Conservation (phyloP, 2,329 filamentous ascomycete genomes). For the Rosellinia necatrix region DNA sequence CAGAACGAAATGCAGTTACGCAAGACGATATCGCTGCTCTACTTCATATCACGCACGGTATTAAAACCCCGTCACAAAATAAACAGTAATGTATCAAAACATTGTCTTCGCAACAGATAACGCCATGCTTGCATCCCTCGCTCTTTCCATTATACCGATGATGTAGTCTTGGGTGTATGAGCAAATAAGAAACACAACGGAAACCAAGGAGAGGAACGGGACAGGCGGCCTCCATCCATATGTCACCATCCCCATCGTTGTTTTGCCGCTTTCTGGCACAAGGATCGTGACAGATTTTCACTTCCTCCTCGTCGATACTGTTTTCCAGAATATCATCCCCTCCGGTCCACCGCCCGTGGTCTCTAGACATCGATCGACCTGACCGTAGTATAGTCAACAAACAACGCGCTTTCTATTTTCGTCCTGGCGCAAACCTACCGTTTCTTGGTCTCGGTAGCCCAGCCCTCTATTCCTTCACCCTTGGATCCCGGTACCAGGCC, state of each 20-base stretch:
- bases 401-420: not conserved
- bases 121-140: constrained; percentile 23
- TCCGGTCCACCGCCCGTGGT: not conserved
- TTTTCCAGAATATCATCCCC: constrained; percentile 19
- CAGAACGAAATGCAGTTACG: too few relatives aligned
- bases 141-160: constrained; percentile 24
- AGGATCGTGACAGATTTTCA: constrained; percentile 4
- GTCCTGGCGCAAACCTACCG: constrained; percentile 53
- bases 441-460: constrained; percentile 87
- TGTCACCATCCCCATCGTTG: not conserved
- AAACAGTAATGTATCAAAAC: too few relatives aligned
- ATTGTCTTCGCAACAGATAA: constrained; percentile 13
- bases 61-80: too few relatives aligned
- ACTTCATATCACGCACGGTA: too few relatives aligned
- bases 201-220: constrained; percentile 2
- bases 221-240: not conserved
- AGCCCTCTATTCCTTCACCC: constrained; percentile 92
- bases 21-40: too few relatives aligned
- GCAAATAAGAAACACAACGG: constrained; percentile 18
- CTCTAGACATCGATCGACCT: constrained; percentile 7
- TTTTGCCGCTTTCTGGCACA: constrained; percentile 7
- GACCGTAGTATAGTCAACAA: constrained; percentile 17
- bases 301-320: not conserved
- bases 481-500: constrained; percentile 76
- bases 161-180: constrained; percentile 18